Conservation (phyloP, 805 yeast species). For the Starmerella bacillaris region DNA sequence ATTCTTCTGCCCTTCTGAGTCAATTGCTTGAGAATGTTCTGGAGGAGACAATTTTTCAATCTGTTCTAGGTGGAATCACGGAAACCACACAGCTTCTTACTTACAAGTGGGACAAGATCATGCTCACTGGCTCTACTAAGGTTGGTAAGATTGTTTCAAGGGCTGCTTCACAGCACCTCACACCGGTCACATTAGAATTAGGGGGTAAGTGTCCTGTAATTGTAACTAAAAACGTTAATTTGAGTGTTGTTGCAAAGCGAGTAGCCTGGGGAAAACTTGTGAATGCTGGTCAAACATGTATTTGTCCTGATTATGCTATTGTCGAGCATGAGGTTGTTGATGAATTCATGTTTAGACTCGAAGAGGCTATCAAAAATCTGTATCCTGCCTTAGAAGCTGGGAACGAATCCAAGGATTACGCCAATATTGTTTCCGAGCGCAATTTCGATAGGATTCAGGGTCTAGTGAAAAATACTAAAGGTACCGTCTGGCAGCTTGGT, state of each 20-base stretch:
- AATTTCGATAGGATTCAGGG: constrained; percentile 33
- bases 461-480: constrained; percentile 24
- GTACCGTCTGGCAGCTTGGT: constrained; percentile 19
- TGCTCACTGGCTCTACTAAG: constrained; percentile 63
- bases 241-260: constrained; percentile 35
- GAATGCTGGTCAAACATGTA: constrained; percentile 83
- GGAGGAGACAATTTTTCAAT: constrained; percentile 38
- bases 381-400: constrained; percentile 28
- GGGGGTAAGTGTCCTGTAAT: constrained; percentile 89
- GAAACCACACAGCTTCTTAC: constrained; percentile 44
- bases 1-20: constrained; percentile 39
- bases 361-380: constrained; percentile 28
- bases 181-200: constrained; percentile 65
- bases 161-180: constrained; percentile 69
- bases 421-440: constrained; percentile 43
- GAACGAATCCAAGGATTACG: constrained; percentile 24
- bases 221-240: constrained; percentile 33
- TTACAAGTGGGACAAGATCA: constrained; percentile 58
- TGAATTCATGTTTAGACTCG: constrained; percentile 30
- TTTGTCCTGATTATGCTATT: constrained; percentile 67
- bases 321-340: constrained; percentile 44
- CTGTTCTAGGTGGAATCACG: constrained; percentile 55
- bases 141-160: constrained; percentile 65
- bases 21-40: constrained; percentile 35
- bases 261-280: constrained; percentile 59